Evolutionary conservation across 805 yeast genomes (phyloP), one percentile per base, ranked within the genome.

Genomic region (Cyberlindnera mrakii): DNA sequence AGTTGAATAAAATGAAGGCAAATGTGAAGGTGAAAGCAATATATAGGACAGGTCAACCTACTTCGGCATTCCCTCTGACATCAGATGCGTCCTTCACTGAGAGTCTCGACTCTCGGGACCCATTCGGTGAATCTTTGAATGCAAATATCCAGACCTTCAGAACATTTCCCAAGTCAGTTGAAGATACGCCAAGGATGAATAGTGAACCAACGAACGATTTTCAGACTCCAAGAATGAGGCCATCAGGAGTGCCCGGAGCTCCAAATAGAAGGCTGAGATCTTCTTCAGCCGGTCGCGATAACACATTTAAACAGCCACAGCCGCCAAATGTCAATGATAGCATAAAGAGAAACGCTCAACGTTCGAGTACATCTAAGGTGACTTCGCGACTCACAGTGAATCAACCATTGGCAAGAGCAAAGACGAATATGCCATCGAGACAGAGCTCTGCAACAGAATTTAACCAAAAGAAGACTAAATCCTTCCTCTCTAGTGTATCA

Each of bases 1-100:
- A 82, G 35, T 66, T 93, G 38, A 79, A 88, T 53, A 70, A 72
- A 38, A 66, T 83, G 64, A 93, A 95, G 11, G 86, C 83, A 16
- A 75, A 75, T 45, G 72, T 88, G 16, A 77, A 79, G 45, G 78
- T 82, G 6, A 75, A 75, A 49, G 61, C 79, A 0, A 67, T 80
- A 25, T 81, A 69, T 59, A 72, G 71, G 44, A 47, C 41, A 1
- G 30, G 30, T 0, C 45, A 48, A 1, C 49, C 46, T 6, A 39
- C 54, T 2, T 37, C 53, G 1, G 34, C 49, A 4, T 54, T 55
- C 33, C 35, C 49, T 1, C 36, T 57, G 32, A 39, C 40, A 29
- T 39, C 44, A 14, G 40, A 41, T 8, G 8, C 30, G 2, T 31
- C 38, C 13, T 10, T 33, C 18, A 11, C 29, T 9, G 23, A 48